These are phyloP conservation scores for Rhynchosporium graminicola DNA, from an alignment of 2,329 filamentous ascomycete genomes.

Conservation along the genomic window DNA sequence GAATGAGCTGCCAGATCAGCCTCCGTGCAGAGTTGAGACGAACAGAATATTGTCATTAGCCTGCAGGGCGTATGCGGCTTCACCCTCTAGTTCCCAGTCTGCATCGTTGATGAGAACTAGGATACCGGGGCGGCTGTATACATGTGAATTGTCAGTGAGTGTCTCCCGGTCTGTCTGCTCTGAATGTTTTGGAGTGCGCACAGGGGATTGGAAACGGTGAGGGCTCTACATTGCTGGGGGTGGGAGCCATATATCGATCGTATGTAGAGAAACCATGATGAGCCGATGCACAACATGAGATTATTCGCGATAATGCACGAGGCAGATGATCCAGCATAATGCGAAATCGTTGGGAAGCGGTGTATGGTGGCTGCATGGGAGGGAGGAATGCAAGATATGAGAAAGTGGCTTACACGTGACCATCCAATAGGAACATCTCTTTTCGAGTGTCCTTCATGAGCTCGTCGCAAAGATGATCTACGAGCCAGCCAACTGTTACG, in stretches of 20 bases:
- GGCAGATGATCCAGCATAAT: background rate
- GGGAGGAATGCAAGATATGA: slow-evolving; percentile 7
- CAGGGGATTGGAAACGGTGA: slow-evolving; percentile 20
- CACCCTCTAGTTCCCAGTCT: slow-evolving; percentile 97
- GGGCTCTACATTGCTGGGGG: slow-evolving; percentile 15
- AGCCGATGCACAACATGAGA: slow-evolving; percentile 15
- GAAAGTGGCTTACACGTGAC: slow-evolving; percentile 69
- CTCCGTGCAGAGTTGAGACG: slow-evolving; percentile 93
- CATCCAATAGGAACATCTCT: slow-evolving; percentile 87
- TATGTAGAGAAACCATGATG: slow-evolving; percentile 19
- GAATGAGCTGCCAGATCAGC: slow-evolving; percentile 50
- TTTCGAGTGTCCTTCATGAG: slow-evolving; percentile 83
- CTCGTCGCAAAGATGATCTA: slow-evolving; percentile 76
- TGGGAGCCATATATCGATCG: slow-evolving; percentile 19
- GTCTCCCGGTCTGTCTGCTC: slow-evolving; percentile 7
- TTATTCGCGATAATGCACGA: slow-evolving; percentile 1
- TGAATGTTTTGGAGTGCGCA: slow-evolving; percentile 5
- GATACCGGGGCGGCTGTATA: slow-evolving; percentile 81
- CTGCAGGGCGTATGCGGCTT: slow-evolving; percentile 85
- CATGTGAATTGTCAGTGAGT: slow-evolving; percentile 35
- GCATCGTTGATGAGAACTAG: slow-evolving; percentile 96
- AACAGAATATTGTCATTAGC: slow-evolving; percentile 86
- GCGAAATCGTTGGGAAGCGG: slow-evolving; percentile 25
- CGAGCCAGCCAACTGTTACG: slow-evolving; percentile 72
- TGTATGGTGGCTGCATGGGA: slow-evolving; percentile 17